Percentiles rank a stretch among this genome's conserved stretches.
Conservation (phyloP, 495 filamentous ascomycete genomes). For the Endocarpon pusillum region DNA sequence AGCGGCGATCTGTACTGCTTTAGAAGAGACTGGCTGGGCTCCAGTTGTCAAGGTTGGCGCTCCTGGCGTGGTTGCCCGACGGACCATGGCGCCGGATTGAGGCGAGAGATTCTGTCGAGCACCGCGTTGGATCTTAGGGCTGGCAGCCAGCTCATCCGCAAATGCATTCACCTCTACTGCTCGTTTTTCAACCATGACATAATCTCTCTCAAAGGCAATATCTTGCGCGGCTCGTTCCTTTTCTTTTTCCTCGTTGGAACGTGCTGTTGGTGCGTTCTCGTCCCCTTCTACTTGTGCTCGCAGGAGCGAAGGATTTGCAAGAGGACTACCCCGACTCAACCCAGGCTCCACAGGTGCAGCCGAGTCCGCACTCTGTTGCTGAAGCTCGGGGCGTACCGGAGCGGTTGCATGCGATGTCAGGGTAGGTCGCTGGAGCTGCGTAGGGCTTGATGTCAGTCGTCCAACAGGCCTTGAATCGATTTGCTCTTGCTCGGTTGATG, state of each 20-base stretch:
- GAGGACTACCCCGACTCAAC: slow-evolving; percentile 31
- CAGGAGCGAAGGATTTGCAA: slow-evolving; percentile 24
- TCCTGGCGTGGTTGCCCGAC: slow-evolving; percentile 56
- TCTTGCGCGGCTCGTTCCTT: slow-evolving; percentile 69
- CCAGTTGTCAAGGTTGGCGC: slow-evolving; percentile 34
- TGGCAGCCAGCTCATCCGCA: slow-evolving; percentile 80
- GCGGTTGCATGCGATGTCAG: slow-evolving; percentile 38
- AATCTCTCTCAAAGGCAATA: slow-evolving; percentile 78
- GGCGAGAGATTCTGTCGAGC: slow-evolving; percentile 18
- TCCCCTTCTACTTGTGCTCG: slow-evolving; percentile 21
- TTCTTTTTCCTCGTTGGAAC: slow-evolving; percentile 32
- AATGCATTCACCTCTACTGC: slow-evolving; percentile 93
- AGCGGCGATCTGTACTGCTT: slow-evolving; percentile 51
- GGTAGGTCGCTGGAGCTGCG: slow-evolving; percentile 22
- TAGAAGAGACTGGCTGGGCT: slow-evolving; percentile 32
- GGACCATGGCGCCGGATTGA: slow-evolving; percentile 32
- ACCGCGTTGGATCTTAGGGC: slow-evolving; percentile 38
- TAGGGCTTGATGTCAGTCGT: slow-evolving; percentile 13
- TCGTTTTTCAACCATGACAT: slow-evolving; percentile 88
- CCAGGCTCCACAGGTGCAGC: slow-evolving; percentile 30
- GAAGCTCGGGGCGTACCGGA: slow-evolving; percentile 39
- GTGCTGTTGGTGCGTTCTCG: slow-evolving; percentile 13
- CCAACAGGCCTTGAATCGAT: slow-evolving; percentile 8
- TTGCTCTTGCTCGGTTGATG: slow-evolving; percentile 23
- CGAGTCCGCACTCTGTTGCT: slow-evolving; percentile 10